Conservation (phyloP, 495 filamentous ascomycete species). For the Chaetomium cochliodes region DNA sequence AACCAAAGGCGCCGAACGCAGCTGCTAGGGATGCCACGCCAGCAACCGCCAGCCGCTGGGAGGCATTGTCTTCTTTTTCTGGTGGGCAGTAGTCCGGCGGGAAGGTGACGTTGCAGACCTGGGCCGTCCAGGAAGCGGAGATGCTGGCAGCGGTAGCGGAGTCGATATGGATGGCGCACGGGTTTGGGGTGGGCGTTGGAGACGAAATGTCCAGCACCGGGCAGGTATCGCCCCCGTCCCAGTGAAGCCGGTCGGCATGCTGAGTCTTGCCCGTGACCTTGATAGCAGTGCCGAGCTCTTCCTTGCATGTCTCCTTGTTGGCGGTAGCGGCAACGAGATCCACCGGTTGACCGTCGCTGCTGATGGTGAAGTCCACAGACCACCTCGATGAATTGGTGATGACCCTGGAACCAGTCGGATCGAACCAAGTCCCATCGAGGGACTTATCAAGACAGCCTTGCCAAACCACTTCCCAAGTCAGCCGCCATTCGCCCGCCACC, state of each 20-base stretch:
- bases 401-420: neutral
- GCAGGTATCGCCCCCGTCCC: neutral
- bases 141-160: slow-evolving; percentile 21
- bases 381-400: neutral
- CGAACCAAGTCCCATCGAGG: too few relatives aligned
- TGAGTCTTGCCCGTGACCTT: neutral
- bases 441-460: slow-evolving; percentile 22
- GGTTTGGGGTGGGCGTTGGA: slow-evolving; percentile 2
- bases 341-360: slow-evolving; percentile 24
- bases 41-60: neutral
- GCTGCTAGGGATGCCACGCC: neutral
- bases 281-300: slow-evolving; percentile 1
- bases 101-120: neutral
- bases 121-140: slow-evolving; percentile 4
- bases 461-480: slow-evolving; percentile 29
- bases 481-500: slow-evolving; percentile 20
- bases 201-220: neutral
- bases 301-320: neutral
- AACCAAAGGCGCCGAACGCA: neutral
- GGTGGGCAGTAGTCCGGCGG: slow-evolving; percentile 9
- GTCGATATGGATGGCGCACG: slow-evolving; percentile 19
- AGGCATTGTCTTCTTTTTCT: neutral
- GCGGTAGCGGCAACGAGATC: slow-evolving; percentile 37
- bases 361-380: slow-evolving; percentile 24
- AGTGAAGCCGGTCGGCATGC: too few relatives aligned